Evolutionary conservation across 495 filamentous ascomycete species (phyloP).

Genomic region (Annulohypoxylon bovei): DNA sequence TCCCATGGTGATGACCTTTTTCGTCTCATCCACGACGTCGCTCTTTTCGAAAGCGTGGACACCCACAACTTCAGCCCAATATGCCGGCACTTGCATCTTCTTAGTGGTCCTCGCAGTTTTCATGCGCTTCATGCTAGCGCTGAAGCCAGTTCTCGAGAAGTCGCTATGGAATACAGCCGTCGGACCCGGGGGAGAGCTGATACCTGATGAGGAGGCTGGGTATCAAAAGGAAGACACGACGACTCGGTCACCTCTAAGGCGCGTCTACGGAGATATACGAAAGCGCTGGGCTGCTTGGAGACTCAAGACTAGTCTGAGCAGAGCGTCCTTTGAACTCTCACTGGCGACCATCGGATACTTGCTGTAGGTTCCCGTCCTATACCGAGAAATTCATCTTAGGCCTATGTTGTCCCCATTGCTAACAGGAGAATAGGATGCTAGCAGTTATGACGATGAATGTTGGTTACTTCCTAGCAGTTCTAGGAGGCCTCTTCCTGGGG

Average conservation of each 20-base stretch:
- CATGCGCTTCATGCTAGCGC: conserved; percentile 68
- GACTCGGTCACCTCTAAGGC: background rate
- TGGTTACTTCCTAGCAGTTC: conserved; percentile 82
- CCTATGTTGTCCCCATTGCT: conserved; percentile 2
- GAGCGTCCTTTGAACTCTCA: conserved; percentile 59
- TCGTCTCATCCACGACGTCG: conserved; percentile 69
- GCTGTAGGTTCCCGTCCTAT: conserved; percentile 66
- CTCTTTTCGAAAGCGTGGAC: conserved; percentile 74
- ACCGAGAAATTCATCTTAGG: background rate
- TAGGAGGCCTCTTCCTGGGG: conserved; percentile 78
- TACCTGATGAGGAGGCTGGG: conserved; percentile 22
- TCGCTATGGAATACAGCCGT: conserved; percentile 76
- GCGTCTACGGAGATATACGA: background rate
- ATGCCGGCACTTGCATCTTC: conserved; percentile 83
- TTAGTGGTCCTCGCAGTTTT: conserved; percentile 72
- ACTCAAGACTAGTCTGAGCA: conserved; percentile 21
- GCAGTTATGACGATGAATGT: conserved; percentile 91
- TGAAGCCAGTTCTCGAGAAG: conserved; percentile 71
- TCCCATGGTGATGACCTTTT: conserved; percentile 55
- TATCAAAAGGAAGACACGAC: conserved; percentile 11
- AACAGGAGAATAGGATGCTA: conserved; percentile 70
- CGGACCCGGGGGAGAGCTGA: background rate
- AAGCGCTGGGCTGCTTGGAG: conserved; percentile 20
- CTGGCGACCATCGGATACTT: conserved; percentile 77
- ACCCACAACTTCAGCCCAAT: conserved; percentile 67